These are phyloP conservation scores for Corylus avellana DNA, from an alignment of 306 rosid genomes.

Conservation along the genomic window DNA sequence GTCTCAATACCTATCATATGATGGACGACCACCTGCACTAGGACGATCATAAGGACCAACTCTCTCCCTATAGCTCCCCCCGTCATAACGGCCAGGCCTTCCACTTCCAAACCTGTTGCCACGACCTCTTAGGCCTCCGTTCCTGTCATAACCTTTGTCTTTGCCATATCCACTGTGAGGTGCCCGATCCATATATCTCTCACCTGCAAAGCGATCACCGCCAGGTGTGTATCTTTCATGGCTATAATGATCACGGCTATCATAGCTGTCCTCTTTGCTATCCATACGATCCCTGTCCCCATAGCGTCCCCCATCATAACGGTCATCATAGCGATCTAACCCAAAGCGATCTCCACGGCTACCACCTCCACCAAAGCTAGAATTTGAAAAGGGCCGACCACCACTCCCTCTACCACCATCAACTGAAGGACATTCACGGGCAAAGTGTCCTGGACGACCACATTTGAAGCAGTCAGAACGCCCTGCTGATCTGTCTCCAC, in stretches of 20 bases:
- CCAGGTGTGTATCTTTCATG: conserved; percentile 28
- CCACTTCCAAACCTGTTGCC: conserved; percentile 37
- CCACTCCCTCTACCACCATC: conserved; percentile 31
- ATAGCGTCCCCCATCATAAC: conserved; percentile 29
- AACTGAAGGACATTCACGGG: conserved; percentile 41
- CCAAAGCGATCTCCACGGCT: conserved; percentile 37
- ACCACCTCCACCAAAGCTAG: conserved; percentile 28
- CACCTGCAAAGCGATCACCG: conserved; percentile 28
- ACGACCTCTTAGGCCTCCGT: conserved; percentile 33
- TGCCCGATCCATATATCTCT: conserved; percentile 23
- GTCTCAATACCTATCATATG: conserved; percentile 32
- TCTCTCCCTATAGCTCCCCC: conserved; percentile 38
- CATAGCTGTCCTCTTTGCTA: conserved; percentile 28
- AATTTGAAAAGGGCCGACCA: conserved; percentile 24
- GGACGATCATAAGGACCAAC: conserved; percentile 43
- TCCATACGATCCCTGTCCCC: conserved; percentile 34
- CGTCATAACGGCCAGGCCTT: conserved; percentile 28
- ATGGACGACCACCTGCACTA: conserved; percentile 26
- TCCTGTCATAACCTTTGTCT: conserved; percentile 34
- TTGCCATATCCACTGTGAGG: conserved; percentile 26
- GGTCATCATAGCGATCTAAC: conserved; percentile 28
- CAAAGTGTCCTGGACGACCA: conserved; percentile 47
- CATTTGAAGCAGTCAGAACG: conserved; percentile 46
- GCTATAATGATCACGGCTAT: conserved; percentile 27
- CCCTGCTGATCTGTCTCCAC: conserved; percentile 27